Percentiles rank a stretch among this genome's conserved stretches.
These are phyloP conservation scores for Fusarium sororula DNA, from an alignment of 2,329 filamentous ascomycete species.

Conservation along the genomic window DNA sequence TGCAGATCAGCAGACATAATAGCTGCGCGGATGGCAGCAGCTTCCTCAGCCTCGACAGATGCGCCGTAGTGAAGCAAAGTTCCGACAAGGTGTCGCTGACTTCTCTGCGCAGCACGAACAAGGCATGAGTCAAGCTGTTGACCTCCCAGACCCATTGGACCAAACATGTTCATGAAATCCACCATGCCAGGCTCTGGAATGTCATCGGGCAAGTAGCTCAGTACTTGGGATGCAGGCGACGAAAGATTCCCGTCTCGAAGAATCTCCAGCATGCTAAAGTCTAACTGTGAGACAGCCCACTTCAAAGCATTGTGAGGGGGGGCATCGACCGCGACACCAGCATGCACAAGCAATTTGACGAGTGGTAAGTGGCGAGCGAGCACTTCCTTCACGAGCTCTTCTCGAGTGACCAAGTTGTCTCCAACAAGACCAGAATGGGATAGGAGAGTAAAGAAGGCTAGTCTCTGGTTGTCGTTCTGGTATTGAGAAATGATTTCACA, in stretches of 20 bases:
- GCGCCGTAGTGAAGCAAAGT: conserved; percentile 1
- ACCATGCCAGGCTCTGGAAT: not conserved
- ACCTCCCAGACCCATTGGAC: not conserved
- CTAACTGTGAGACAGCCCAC: not conserved
- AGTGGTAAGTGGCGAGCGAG: not conserved
- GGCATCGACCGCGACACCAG: not conserved
- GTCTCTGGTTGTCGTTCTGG: not conserved
- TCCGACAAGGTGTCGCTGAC: not conserved
- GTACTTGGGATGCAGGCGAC: not conserved
- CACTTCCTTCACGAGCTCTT: not conserved
- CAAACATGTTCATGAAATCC: not conserved
- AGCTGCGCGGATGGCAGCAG: not conserved
- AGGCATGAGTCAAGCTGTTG: not conserved
- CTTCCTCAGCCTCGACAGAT: not conserved
- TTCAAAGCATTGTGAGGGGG: not conserved
- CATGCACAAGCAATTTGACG: not conserved
- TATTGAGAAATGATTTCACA: not conserved
- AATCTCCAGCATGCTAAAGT: conserved; percentile 4
- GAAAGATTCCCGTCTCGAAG: not conserved
- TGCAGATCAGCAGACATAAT: not conserved
- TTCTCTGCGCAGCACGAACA: not conserved
- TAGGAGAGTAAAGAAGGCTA: not conserved
- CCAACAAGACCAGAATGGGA: not conserved
- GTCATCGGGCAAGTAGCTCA: not conserved
- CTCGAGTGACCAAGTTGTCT: not conserved